Conservation (phyloP, 805 yeast species). For the Wickerhamomyces canadensis region DNA sequence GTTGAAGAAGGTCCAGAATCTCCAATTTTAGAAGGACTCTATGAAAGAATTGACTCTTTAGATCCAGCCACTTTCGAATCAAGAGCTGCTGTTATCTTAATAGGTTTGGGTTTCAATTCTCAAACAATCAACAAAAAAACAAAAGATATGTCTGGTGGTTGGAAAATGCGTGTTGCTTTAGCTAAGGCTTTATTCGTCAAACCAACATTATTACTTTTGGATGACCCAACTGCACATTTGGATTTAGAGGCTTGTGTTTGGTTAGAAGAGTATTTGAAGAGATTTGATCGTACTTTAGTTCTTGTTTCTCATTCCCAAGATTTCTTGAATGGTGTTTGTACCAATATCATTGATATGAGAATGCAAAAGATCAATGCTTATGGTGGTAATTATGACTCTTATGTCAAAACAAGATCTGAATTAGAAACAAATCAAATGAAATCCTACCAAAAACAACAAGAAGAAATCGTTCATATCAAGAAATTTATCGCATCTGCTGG, state of each 20-base stretch:
- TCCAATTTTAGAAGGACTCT: slow-evolving; percentile 75
- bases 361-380: slow-evolving; percentile 62
- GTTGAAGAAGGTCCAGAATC: slow-evolving; percentile 94
- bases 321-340: slow-evolving; percentile 98
- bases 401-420: slow-evolving; percentile 90
- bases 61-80: slow-evolving; percentile 95
- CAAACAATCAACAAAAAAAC: slow-evolving; percentile 87
- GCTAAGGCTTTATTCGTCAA: slow-evolving; percentile 97
- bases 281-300: slow-evolving; percentile 89
- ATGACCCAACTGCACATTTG: slow-evolving; percentile 99
- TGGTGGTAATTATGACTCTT: slow-evolving; percentile 99
- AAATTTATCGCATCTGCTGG: slow-evolving; percentile 99
- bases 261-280: slow-evolving; percentile 96
- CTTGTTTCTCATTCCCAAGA: slow-evolving; percentile 98
- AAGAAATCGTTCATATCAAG: slow-evolving; percentile 96
- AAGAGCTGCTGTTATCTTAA: slow-evolving; percentile 91
- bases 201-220: slow-evolving; percentile 90
- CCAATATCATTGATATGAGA: slow-evolving; percentile 98
- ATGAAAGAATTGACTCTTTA: slow-evolving; percentile 93
- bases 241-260: slow-evolving; percentile 99
- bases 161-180: slow-evolving; percentile 99
- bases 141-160: slow-evolving; percentile 99
- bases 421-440: slow-evolving; percentile 97
- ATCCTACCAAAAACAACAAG: slow-evolving; percentile 95
- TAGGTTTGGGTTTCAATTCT: slow-evolving; percentile 94